phyloP scores from a whole-genome alignment of 345 rosid species.

The Gossypium turneri region DNA sequence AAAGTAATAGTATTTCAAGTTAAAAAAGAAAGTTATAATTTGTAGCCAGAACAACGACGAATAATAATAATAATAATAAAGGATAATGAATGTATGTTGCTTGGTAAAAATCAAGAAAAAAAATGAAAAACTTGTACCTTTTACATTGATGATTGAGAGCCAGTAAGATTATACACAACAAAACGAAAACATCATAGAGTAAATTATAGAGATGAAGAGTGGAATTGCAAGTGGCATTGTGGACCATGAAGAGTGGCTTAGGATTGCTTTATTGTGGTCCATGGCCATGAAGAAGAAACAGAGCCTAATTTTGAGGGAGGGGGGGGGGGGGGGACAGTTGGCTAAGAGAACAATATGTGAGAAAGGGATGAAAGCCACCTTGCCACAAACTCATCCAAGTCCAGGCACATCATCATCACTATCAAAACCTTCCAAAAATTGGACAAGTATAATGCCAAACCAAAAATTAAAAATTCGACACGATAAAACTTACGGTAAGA shows the following conservation, averaged over 20 bases:
- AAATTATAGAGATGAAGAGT: neutral
- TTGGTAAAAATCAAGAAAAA: too few species aligned
- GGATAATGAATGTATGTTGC: too few species aligned
- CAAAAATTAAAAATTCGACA: neutral
- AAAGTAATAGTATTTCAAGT: too few species aligned
- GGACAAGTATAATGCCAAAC: neutral
- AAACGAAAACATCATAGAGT: too few species aligned
- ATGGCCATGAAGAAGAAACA: conserved; percentile 9
- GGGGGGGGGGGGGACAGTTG: neutral
- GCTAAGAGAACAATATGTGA: conserved; percentile 23
- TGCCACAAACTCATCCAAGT: conserved; percentile 14
- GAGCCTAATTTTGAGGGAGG: conserved; percentile 30
- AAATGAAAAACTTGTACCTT: too few species aligned
- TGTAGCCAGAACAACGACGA: neutral
- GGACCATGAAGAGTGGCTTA: conserved; percentile 35
- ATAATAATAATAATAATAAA: too few species aligned
- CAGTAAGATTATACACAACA: too few species aligned
- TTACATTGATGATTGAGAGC: too few species aligned
- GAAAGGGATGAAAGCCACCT: conserved; percentile 17
- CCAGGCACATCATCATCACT: neutral
- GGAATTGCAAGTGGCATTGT: conserved; percentile 34
- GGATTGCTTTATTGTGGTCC: conserved; percentile 47
- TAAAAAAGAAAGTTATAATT: neutral
- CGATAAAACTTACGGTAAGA: neutral
- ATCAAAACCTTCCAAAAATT: neutral